Conservation (phyloP, 192 early-diverging fungal genomes). For the Chytriomyces sp. region DNA sequence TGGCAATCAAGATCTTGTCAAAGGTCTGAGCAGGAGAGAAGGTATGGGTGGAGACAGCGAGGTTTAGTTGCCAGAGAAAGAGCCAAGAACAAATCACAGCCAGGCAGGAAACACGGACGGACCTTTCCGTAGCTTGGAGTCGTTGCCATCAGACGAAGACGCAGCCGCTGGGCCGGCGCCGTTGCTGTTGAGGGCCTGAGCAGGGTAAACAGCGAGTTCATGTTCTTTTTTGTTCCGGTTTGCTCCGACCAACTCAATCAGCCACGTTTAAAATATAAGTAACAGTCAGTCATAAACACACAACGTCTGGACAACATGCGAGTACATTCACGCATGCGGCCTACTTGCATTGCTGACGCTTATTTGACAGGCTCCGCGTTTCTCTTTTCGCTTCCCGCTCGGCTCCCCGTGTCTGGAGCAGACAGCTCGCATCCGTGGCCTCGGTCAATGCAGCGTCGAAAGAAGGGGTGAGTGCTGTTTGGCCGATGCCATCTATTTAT, state of each 20-base stretch:
- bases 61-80: conserved; percentile 70
- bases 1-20: conserved; percentile 92
- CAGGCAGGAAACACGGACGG: conserved; percentile 8
- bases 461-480: conserved; percentile 22
- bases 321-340: too few species aligned
- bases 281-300: too few species aligned
- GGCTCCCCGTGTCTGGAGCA: not conserved
- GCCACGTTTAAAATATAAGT: too few species aligned
- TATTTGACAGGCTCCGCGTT: not conserved
- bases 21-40: conserved; percentile 67
- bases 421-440: conserved; percentile 7
- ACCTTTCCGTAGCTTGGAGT: not conserved
- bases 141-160: not conserved
- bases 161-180: not conserved
- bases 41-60: too few species aligned
- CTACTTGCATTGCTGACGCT: too few species aligned
- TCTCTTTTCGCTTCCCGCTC: not conserved
- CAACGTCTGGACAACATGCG: too few species aligned
- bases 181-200: not conserved
- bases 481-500: too few species aligned
- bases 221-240: conserved; percentile 1
- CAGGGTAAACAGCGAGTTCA: not conserved
- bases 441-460: conserved; percentile 32
- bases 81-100: too few species aligned
- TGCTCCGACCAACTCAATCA: not conserved